Evolutionary conservation across 768 basidiomycete species (phyloP).

Genomic region (Rossbeevera mucosa): DNA sequence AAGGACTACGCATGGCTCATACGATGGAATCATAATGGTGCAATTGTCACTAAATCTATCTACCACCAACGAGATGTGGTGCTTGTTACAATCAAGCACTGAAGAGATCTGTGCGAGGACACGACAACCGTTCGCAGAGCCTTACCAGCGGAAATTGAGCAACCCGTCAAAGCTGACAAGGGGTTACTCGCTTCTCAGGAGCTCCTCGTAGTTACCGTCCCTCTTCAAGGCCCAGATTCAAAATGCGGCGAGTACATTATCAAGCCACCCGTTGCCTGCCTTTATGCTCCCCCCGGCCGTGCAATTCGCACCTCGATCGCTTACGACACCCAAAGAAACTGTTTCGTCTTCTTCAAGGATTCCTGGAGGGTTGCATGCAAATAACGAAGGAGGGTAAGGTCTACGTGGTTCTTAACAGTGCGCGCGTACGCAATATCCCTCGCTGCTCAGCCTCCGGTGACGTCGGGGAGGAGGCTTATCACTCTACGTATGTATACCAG

Average conservation of each 20-base stretch:
- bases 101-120: neutral
- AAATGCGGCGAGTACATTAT: neutral
- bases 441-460: neutral
- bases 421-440: neutral
- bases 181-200: neutral
- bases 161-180: neutral
- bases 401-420: neutral
- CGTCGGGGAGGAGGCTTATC: neutral
- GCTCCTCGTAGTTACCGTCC: neutral
- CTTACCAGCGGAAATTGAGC: neutral
- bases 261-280: neutral
- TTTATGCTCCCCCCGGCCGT: neutral
- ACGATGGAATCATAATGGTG: slow-evolving; percentile 13
- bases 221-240: neutral
- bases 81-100: neutral
- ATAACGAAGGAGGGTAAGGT: neutral
- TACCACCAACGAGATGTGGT: neutral
- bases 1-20: slow-evolving; percentile 2
- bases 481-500: neutral
- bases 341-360: neutral
- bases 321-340: neutral
- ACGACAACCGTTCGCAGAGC: neutral
- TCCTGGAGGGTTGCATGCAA: neutral
- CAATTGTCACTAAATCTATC: slow-evolving; percentile 7
- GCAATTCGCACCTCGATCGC: neutral